Percentiles rank a stretch among this genome's conserved stretches.
Conservation (phyloP, 2,329 filamentous ascomycete species). For the Claviceps pazoutovae region DNA sequence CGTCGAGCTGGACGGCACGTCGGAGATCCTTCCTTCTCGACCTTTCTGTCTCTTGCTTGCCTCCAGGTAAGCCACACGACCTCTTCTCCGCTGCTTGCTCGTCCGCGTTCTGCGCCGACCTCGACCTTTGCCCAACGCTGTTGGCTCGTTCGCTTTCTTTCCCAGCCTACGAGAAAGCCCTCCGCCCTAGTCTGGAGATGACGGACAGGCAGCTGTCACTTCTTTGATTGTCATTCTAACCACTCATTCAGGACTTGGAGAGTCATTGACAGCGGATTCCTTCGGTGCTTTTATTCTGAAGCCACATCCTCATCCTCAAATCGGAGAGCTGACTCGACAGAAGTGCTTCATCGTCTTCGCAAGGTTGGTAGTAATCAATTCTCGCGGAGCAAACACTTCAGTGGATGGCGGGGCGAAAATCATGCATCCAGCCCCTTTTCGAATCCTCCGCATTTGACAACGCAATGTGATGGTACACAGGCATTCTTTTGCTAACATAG, state of each 20-base stretch:
- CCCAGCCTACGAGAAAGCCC: not conserved
- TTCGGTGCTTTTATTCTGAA: slow-evolving; percentile 3
- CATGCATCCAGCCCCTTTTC: not conserved
- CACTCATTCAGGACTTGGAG: slow-evolving; percentile 5
- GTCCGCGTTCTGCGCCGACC: slow-evolving; percentile 5
- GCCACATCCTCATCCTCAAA: not conserved
- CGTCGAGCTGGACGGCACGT: slow-evolving; percentile 22
- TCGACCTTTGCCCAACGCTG: slow-evolving; percentile 1
- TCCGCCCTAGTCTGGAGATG: not conserved
- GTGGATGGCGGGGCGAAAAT: not conserved
- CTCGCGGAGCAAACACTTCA: not conserved
- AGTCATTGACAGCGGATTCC: slow-evolving; percentile 6
- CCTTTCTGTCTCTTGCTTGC: slow-evolving; percentile 14
- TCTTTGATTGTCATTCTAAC: slow-evolving; percentile 3
- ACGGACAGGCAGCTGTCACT: not conserved
- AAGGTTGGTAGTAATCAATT: slow-evolving; percentile 10
- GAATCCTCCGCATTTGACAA: not conserved
- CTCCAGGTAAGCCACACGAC: slow-evolving; percentile 17
- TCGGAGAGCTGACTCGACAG: slow-evolving; percentile 7
- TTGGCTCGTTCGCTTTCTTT: slow-evolving; percentile 7
- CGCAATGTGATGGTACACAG: not conserved
- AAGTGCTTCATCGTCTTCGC: slow-evolving; percentile 7
- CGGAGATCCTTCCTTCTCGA: slow-evolving; percentile 13
- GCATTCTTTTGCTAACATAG: not conserved
- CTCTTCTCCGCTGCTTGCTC: slow-evolving; percentile 5